Conservation (phyloP, 176 grass and related monocot genomes). For the Triticum aestivum region DNA sequence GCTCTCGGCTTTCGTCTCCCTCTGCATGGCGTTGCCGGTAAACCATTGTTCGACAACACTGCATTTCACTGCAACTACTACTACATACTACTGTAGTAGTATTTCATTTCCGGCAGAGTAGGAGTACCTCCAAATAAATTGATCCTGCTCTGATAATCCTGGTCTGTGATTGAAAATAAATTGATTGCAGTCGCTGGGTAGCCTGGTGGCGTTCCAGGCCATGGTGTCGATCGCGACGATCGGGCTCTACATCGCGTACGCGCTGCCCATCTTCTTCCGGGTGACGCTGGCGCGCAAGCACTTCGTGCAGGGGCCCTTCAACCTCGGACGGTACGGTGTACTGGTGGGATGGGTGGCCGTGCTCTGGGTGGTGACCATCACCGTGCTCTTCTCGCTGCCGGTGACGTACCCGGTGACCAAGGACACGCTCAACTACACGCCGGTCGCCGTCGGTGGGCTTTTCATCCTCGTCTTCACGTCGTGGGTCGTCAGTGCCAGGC, state of each 20-base stretch:
- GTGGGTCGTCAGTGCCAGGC: constrained; percentile 59
- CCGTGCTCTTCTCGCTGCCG: constrained; percentile 87
- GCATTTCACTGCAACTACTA: neutral
- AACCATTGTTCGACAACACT: neutral
- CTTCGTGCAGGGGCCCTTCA: constrained; percentile 75
- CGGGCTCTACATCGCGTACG: constrained; percentile 86
- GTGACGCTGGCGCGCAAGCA: constrained; percentile 71
- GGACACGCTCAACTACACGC: constrained; percentile 84
- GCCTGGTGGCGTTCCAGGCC: constrained; percentile 94
- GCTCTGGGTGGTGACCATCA: constrained; percentile 96
- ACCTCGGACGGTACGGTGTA: constrained; percentile 68
- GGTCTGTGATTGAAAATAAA: neutral
- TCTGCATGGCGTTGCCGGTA: constrained; percentile 90
- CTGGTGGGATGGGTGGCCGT: constrained; percentile 73
- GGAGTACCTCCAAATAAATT: neutral
- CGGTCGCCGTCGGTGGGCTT: constrained; percentile 66
- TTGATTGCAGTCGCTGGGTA: constrained; percentile 69
- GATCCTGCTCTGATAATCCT: neutral
- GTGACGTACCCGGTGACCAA: constrained; percentile 78
- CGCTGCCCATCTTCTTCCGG: constrained; percentile 83
- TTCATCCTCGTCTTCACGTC: constrained; percentile 52
- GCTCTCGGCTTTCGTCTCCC: constrained; percentile 64
- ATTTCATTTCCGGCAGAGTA: neutral
- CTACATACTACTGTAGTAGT: neutral
- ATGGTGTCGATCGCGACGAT: constrained; percentile 98